Conservation (phyloP, 2,329 filamentous ascomycete species). For the Diplodia corticola region DNA sequence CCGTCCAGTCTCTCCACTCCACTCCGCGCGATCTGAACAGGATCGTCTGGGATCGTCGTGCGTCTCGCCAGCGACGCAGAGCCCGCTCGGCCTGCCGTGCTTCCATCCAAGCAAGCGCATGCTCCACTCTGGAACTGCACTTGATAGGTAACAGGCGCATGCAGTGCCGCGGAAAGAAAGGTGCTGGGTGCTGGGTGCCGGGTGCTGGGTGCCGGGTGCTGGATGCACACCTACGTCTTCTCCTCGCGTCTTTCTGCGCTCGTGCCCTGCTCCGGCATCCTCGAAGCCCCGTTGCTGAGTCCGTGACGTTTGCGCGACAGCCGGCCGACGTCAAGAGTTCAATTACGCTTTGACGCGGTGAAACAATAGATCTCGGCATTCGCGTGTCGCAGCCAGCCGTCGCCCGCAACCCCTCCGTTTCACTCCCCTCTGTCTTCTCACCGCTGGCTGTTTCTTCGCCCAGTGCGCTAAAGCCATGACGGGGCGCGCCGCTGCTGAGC, state of each 20-base stretch:
- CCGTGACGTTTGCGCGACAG: not conserved
- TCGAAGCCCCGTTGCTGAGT: not conserved
- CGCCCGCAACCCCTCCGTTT: not conserved
- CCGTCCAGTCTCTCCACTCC: not conserved
- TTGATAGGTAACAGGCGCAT: no score
- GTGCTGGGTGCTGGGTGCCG: no score
- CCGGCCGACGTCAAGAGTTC: not conserved
- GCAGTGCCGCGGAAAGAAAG: no score
- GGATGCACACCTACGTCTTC: no score
- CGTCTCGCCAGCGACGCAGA: not conserved
- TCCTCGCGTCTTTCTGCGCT: not conserved
- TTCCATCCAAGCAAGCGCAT: not conserved
- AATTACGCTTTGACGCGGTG: slow-evolving; percentile 12
- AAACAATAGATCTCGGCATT: slow-evolving; percentile 7
- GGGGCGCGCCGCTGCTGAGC: not conserved
- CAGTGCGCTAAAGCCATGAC: not conserved
- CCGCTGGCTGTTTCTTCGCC: not conserved
- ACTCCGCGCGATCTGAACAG: not conserved
- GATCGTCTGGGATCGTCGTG: slow-evolving; percentile 6
- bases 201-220: no score
- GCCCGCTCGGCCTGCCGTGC: not conserved
- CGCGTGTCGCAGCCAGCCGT: not conserved
- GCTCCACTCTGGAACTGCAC: not conserved
- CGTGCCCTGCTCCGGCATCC: not conserved
- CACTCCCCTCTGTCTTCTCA: not conserved